Evolutionary conservation across 2,329 filamentous ascomycete genomes (phyloP).

Genomic region (Venturia aucupariae): DNA sequence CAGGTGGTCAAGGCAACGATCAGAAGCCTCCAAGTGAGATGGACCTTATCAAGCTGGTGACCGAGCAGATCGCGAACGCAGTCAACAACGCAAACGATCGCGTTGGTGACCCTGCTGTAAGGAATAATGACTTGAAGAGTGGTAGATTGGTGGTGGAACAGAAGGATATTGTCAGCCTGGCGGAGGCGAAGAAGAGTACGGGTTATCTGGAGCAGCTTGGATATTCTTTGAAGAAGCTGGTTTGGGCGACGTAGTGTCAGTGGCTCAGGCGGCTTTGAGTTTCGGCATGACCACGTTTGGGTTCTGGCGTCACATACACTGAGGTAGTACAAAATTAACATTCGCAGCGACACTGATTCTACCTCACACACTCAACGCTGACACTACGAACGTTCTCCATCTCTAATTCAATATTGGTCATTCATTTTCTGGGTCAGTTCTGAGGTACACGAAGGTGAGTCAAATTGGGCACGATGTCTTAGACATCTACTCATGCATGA

Average conservation of each 20-base stretch:
- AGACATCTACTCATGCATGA: constrained; percentile 5
- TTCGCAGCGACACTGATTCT: not conserved
- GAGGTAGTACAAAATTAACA: not conserved
- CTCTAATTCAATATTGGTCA: not conserved
- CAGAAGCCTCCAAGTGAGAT: constrained; percentile 34
- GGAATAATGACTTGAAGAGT: constrained; percentile 20
- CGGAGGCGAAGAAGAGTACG: constrained; percentile 79
- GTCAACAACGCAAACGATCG: constrained; percentile 30
- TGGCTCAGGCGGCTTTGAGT: not conserved
- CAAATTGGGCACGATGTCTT: not conserved
- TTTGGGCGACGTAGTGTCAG: constrained; percentile 51
- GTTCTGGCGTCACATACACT: not conserved
- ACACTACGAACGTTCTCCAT: not conserved
- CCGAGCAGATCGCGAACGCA: constrained; percentile 65
- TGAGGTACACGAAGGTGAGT: not conserved
- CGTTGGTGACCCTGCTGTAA: constrained; percentile 37
- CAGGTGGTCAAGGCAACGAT: constrained; percentile 20
- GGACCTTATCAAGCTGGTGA: constrained; percentile 55
- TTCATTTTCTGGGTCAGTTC: not conserved
- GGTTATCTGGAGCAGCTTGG: constrained; percentile 78
- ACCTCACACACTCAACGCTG: not conserved
- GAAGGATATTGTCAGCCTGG: constrained; percentile 69
- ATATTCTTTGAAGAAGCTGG: constrained; percentile 85
- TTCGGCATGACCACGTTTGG: not conserved
- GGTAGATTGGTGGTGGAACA: constrained; percentile 38